phyloP scores from a whole-genome alignment of 306 rosid genomes.

The Prunus kanzakura region DNA sequence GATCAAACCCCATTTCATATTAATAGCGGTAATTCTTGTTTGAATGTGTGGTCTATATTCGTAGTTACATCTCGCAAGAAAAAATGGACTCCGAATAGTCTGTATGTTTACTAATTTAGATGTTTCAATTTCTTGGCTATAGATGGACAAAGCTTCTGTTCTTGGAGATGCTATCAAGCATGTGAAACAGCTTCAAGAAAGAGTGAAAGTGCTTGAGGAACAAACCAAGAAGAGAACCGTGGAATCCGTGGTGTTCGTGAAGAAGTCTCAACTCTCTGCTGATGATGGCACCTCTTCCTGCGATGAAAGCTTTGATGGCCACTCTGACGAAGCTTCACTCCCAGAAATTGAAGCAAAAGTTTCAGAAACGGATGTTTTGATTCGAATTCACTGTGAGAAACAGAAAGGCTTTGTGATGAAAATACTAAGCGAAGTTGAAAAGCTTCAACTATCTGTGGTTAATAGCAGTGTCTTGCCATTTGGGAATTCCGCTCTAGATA shows the following conservation, averaged over 20 bases:
- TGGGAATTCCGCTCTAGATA: slow-evolving; percentile 44
- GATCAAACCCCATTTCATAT: background rate
- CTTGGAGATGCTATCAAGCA: slow-evolving; percentile 66
- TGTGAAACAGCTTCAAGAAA: slow-evolving; percentile 59
- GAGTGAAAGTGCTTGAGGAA: slow-evolving; percentile 52
- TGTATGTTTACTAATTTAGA: background rate
- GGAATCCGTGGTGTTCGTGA: slow-evolving; percentile 40
- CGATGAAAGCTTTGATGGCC: slow-evolving; percentile 35
- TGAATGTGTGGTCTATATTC: background rate
- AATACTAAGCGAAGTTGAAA: slow-evolving; percentile 51
- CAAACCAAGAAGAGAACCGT: slow-evolving; percentile 43
- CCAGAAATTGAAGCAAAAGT: slow-evolving; percentile 62
- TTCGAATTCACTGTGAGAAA: slow-evolving; percentile 54
- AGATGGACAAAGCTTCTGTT: slow-evolving; percentile 78
- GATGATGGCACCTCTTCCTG: slow-evolving; percentile 51
- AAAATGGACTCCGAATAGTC: background rate
- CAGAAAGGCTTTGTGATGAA: slow-evolving; percentile 46
- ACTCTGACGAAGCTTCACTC: slow-evolving; percentile 16
- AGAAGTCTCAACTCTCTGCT: slow-evolving; percentile 29
- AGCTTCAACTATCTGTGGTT: slow-evolving; percentile 33
- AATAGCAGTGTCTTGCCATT: slow-evolving; percentile 44
- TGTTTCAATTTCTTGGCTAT: background rate
- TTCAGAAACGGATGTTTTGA: slow-evolving; percentile 55
- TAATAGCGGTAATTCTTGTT: background rate
- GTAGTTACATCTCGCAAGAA: background rate